Percentiles rank a stretch among this genome's conserved stretches.
Conservation (phyloP, 495 filamentous ascomycete genomes). For the Letharia lupina region DNA sequence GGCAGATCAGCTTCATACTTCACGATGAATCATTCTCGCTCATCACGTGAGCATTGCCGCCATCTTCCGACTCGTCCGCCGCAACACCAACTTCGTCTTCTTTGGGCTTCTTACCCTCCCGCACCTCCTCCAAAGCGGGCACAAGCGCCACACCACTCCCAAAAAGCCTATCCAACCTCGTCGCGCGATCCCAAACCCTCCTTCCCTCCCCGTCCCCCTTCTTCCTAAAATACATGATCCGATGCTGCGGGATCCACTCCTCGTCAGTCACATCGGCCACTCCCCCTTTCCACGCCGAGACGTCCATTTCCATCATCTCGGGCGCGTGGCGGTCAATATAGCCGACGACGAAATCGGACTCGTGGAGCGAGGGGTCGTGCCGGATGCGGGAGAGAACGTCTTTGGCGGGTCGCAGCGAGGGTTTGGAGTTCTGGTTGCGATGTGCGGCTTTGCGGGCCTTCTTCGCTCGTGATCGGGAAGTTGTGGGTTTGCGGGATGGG, state of each 20-base stretch:
- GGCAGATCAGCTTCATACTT: background rate
- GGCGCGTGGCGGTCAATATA: conserved; percentile 59
- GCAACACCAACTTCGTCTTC: background rate
- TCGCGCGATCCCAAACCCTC: conserved; percentile 49
- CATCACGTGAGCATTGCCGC: background rate
- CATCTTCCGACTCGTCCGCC: background rate
- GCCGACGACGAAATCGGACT: conserved; percentile 58
- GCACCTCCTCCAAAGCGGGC: background rate
- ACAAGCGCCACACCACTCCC: conserved; percentile 40
- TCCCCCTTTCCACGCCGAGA: conserved; percentile 65
- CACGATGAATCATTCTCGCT: background rate
- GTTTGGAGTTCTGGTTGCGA: conserved; percentile 10
- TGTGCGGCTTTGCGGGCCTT: conserved; percentile 18
- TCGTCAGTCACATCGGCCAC: conserved; percentile 65
- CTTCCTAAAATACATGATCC: conserved; percentile 63
- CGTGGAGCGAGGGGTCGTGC: conserved; percentile 58
- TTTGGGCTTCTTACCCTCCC: background rate
- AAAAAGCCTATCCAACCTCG: conserved; percentile 50
- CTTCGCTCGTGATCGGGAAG: conserved; percentile 18
- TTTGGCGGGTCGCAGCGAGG: conserved; percentile 22
- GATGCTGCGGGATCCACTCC: conserved; percentile 77
- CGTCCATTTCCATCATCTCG: conserved; percentile 46
- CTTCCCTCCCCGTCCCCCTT: conserved; percentile 34
- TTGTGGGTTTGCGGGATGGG: background rate
- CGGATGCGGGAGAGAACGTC: conserved; percentile 67